Conservation (phyloP, 768 basidiomycete genomes). For the Russula olivacea region DNA sequence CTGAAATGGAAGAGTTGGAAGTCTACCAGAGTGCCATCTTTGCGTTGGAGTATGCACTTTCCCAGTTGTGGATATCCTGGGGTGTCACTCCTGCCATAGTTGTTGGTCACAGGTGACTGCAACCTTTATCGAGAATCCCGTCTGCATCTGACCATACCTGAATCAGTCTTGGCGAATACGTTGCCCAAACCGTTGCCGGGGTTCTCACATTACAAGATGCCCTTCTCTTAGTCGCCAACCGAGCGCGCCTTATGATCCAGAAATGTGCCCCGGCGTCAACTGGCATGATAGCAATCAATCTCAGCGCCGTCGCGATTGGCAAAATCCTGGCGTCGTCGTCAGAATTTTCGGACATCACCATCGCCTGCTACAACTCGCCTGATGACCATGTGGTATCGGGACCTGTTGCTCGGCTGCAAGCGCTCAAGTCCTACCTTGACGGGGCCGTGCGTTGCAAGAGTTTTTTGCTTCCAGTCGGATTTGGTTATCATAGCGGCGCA, state of each 20-base stretch:
- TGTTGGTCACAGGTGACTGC: constrained; percentile 62
- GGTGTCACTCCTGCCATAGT: constrained; percentile 56
- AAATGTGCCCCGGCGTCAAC: constrained; percentile 42
- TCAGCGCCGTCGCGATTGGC: constrained; percentile 34
- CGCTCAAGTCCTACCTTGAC: constrained; percentile 41
- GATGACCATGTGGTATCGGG: constrained; percentile 58
- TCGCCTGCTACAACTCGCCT: constrained; percentile 59
- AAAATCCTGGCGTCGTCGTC: constrained; percentile 33
- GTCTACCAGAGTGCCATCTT: constrained; percentile 52
- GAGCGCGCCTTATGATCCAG: constrained; percentile 51
- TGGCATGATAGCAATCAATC: constrained; percentile 57
- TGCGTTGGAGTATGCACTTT: constrained; percentile 56
- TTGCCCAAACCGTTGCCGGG: constrained; percentile 57
- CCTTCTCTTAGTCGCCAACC: constrained; percentile 49
- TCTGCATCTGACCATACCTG: constrained; percentile 3
- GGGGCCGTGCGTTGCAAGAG: constrained; percentile 35
- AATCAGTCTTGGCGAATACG: constrained; percentile 67
- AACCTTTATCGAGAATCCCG: background rate
- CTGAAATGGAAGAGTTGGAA: constrained; percentile 38
- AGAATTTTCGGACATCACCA: constrained; percentile 36
- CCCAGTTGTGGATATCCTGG: constrained; percentile 63
- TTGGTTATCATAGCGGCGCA: constrained; percentile 61
- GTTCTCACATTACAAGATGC: constrained; percentile 54
- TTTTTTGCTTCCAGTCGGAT: constrained; percentile 46
- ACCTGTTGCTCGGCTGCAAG: constrained; percentile 38